Conservation (phyloP, 192 early-diverging fungal species). For the Coemansia sp. region DNA sequence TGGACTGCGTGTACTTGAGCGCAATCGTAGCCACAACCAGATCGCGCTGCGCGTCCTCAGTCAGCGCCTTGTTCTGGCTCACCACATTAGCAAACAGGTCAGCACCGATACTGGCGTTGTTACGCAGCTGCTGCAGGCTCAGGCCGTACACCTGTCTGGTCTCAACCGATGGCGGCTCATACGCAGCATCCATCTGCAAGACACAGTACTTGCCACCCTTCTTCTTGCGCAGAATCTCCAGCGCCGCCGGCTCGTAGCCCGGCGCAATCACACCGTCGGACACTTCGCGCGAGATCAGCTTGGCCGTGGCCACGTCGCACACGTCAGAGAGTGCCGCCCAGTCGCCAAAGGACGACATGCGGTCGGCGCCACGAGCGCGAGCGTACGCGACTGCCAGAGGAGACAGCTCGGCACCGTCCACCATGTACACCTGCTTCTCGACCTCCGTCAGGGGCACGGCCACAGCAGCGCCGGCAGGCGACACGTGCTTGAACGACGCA, state of each 20-base stretch:
- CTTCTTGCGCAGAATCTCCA: slow-evolving; percentile 90
- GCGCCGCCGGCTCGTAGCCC: slow-evolving; percentile 76
- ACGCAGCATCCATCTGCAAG: slow-evolving; percentile 86
- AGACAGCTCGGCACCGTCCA: slow-evolving; percentile 81
- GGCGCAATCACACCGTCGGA: slow-evolving; percentile 98
- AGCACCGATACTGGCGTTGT: slow-evolving; percentile 73
- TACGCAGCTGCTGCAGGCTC: slow-evolving; percentile 87
- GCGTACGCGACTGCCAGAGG: slow-evolving; percentile 93
- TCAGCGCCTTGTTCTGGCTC: slow-evolving; percentile 69
- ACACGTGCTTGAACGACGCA: slow-evolving; percentile 99
- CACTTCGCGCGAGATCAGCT: slow-evolving; percentile 93
- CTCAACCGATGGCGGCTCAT: slow-evolving; percentile 82
- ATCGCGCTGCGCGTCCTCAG: slow-evolving; percentile 70
- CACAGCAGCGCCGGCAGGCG: slow-evolving; percentile 96
- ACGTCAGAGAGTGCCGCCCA: slow-evolving; percentile 92
- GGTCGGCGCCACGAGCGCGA: slow-evolving; percentile 96
- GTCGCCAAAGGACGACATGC: slow-evolving; percentile 99
- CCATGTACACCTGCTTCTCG: slow-evolving; percentile 89
- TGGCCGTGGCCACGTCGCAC: slow-evolving; percentile 89
- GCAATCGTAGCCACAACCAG: slow-evolving; percentile 97
- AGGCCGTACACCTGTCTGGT: slow-evolving; percentile 95
- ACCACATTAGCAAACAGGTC: slow-evolving; percentile 85
- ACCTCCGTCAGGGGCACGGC: slow-evolving; percentile 71
- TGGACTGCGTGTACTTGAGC: slow-evolving; percentile 98
- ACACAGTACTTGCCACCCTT: slow-evolving; percentile 98